Conservation (phyloP, 352 stramenopile genomes). For the Phytophthora citricola region DNA sequence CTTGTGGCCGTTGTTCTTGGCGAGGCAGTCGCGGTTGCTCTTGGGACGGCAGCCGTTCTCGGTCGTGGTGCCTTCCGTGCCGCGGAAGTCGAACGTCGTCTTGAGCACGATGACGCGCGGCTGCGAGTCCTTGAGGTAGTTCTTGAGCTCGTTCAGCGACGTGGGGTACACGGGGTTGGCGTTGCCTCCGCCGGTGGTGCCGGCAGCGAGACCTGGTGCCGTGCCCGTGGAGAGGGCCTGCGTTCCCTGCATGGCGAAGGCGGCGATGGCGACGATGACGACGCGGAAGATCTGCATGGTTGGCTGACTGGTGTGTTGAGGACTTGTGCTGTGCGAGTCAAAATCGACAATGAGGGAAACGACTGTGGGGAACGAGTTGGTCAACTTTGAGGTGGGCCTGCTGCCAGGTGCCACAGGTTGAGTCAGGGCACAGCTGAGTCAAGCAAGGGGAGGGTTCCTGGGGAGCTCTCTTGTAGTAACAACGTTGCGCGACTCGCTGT, state of each 20-base stretch:
- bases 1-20: conserved; percentile 64
- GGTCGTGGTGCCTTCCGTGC: conserved; percentile 54
- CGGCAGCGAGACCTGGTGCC: conserved; percentile 25
- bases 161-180: conserved; percentile 46
- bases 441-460: background rate
- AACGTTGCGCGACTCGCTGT: background rate
- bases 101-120: conserved; percentile 63
- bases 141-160: conserved; percentile 50
- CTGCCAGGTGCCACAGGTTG: conserved; percentile 2
- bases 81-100: conserved; percentile 59
- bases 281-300: conserved; percentile 29
- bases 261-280: conserved; percentile 23
- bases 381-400: background rate
- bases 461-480: background rate
- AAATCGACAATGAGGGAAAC: conserved; percentile 14
- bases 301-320: conserved; percentile 1
- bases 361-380: background rate
- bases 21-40: conserved; percentile 49
- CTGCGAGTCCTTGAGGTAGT: conserved; percentile 45
- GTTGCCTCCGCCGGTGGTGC: conserved; percentile 52
- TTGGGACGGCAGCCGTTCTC: conserved; percentile 55
- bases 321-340: conserved; percentile 8
- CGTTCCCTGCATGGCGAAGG: conserved; percentile 37
- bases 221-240: conserved; percentile 41
- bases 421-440: conserved; percentile 3